These are phyloP conservation scores for Nakazawaea ambrosiae DNA, from an alignment of 805 yeast genomes.

Conservation along the genomic window DNA sequence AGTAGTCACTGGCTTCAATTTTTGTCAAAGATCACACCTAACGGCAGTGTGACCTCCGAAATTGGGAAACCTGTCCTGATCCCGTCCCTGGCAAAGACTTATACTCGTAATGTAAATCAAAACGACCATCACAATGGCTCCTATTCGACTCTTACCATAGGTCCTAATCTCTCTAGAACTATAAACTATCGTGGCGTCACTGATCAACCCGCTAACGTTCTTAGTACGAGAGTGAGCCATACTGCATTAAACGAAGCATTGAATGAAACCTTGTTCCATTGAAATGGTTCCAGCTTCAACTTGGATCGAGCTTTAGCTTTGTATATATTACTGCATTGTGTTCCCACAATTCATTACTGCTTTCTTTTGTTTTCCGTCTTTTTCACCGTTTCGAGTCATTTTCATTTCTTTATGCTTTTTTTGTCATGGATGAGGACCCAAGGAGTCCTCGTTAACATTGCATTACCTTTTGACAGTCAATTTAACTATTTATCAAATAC, in stretches of 20 bases:
- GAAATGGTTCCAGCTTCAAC: too few species aligned
- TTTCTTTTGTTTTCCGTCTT: too few species aligned
- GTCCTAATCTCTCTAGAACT: slow-evolving; percentile 33
- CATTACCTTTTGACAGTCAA: too few species aligned
- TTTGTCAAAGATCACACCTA: slow-evolving; percentile 14
- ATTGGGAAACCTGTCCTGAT: slow-evolving; percentile 22
- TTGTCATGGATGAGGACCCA: too few species aligned
- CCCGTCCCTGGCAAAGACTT: slow-evolving; percentile 11
- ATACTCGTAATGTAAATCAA: neutral
- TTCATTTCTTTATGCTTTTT: too few species aligned
- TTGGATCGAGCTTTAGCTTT: too few species aligned
- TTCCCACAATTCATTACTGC: too few species aligned
- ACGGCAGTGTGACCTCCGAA: slow-evolving; percentile 24
- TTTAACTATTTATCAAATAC: too few species aligned
- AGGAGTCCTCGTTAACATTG: too few species aligned
- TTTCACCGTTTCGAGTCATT: too few species aligned
- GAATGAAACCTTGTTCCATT: slow-evolving; percentile 13
- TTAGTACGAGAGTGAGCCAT: slow-evolving; percentile 34
- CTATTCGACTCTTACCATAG: slow-evolving; percentile 33
- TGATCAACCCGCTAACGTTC: slow-evolving; percentile 25
- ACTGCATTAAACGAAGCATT: slow-evolving; percentile 42
- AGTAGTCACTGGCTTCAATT: slow-evolving; percentile 3
- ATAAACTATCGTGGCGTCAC: slow-evolving; percentile 38
- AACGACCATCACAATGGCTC: slow-evolving; percentile 24
- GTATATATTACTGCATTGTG: too few species aligned